Evolutionary conservation across 495 filamentous ascomycete genomes (phyloP), one percentile per base, ranked within the genome.

Genomic region (Aspergillus campestris): DNA sequence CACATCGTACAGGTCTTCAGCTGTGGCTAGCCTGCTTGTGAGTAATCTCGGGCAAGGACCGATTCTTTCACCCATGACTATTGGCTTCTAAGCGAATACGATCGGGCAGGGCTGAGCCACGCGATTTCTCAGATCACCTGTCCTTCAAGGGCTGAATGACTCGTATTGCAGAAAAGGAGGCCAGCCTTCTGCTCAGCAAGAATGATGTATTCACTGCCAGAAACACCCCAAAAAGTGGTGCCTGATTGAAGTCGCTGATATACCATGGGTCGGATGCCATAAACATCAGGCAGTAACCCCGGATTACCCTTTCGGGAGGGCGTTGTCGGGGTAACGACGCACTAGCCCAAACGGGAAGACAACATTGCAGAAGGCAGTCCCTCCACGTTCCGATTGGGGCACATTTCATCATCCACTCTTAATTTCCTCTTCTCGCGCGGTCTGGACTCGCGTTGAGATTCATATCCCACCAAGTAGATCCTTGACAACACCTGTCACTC

Each of bases 261-360:
- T 1, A 24, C 18, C 18, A 24, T 24, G 18, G 18, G 18, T 4
- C 10, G 34, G 10, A 3, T 4, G 49, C 53, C 53, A 50, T 43
- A 48, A 0, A 37, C 34, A 24, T 3, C 31, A 52, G 47, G 47
- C 47, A 45, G 7, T 8, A 41, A 33, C 39, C n/a, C 8, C 31
- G 11, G 10, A 28, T 50, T 47, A 8, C 31, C 46, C 24, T 10
- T 31, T 36, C 27, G 11, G 42, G 28, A 30, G 38, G 29, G n/a
- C 8, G 55, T 58, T 58, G 48, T 38, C 48, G 8, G 31, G 51
- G 7, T 49, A 51, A 58, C 51, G 13, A 1, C 8, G 9, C 11
- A 4, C 48, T 45, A 58, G 30, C 30, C 48, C 34, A 6, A 29
- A 42, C 34, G 9, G 7, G 47, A 46, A 18, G 47, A 41, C 29